Base-by-base conservation (phyloP, 495 filamentous ascomycete genomes). In the Daldinia vernicosa region DNA sequence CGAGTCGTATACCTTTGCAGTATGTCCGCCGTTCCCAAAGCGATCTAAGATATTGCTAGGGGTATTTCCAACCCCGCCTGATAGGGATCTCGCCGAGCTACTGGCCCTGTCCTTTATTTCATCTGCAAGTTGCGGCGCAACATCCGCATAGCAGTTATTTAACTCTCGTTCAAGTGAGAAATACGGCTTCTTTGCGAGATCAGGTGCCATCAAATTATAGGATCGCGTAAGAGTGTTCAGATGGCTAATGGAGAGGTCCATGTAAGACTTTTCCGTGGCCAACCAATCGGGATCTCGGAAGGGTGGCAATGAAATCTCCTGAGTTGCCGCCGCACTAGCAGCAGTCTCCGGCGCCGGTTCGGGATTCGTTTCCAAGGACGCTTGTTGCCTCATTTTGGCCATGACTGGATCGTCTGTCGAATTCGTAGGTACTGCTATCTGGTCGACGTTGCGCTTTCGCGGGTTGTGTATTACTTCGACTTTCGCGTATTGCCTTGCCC, bases 151-250 rank as follows among this genome's bases (percentile, higher is more conserved):
- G 74, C 93, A 97, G 8, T 85, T 83, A 24, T 83, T 85, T 11
- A 99, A 82, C 76, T 99, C 95, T 37, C 95, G 89, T 28, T 93
- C 89, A 2, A 98, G 87, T 26, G 84, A 89, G 76, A 93, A 92
- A 73, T 98, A 98, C 1, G 95, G 93, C 80, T 98, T 98, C 77
- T 95, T 95, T 12, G 94, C 95, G 0, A 97, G 86, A 32, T 91
- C 89, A 0, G 95, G 95, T 0, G 95, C 95, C 87, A 95, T 92
- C 0, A 99, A 88, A 68, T 99, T 99, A 82, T 99, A 99, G 6
- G 92, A 91, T 19, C 95, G 88, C 14, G 94, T 90, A 17, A 95
- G 84, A 28, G 76, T 76, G 78, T 98, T 99, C 60, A 99, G 86
- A 54, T 91, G 87, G 56, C 86, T 85, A 75, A 99, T 89, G 35